Conservation (phyloP, 441 rosid species). For the Populus trichocarpa region DNA sequence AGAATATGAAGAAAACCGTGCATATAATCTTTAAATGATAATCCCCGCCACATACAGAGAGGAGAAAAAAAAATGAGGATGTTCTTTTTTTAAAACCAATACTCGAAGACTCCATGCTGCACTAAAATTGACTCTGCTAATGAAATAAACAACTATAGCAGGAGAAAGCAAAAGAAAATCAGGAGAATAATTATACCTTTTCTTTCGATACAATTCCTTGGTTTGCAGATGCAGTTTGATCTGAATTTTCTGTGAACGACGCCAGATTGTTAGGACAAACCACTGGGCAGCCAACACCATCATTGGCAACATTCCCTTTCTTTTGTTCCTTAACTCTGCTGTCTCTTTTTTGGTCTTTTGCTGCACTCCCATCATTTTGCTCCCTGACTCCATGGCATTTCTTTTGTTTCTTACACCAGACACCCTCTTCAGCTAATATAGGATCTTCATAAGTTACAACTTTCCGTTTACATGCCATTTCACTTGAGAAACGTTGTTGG, state of each 20-base stretch:
- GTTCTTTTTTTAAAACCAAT: background rate
- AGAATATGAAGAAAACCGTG: background rate
- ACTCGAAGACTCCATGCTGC: background rate
- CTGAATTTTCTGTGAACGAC: conserved; percentile 20
- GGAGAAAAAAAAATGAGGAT: background rate
- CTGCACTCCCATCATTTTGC: conserved; percentile 16
- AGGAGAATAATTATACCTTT: conserved; percentile 42
- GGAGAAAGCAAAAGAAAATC: background rate
- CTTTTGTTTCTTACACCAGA: conserved; percentile 9
- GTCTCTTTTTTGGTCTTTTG: conserved; percentile 2
- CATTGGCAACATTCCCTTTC: conserved; percentile 22
- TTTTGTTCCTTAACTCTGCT: conserved; percentile 8
- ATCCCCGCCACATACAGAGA: background rate
- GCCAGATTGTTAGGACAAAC: conserved; percentile 13
- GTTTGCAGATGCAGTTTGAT: conserved; percentile 26
- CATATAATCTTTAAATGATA: background rate
- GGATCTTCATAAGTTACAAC: conserved; percentile 25
- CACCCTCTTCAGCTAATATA: conserved; percentile 21
- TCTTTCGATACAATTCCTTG: conserved; percentile 33
- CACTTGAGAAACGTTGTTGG: conserved; percentile 23
- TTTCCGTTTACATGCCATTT: conserved; percentile 26
- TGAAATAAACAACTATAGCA: background rate
- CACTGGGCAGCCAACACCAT: conserved; percentile 16
- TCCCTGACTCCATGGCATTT: background rate
- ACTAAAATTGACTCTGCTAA: background rate